Evolutionary conservation across 805 yeast genomes (phyloP), one percentile per base, ranked within the genome.

Genomic region (Ogataea dorogensis): DNA sequence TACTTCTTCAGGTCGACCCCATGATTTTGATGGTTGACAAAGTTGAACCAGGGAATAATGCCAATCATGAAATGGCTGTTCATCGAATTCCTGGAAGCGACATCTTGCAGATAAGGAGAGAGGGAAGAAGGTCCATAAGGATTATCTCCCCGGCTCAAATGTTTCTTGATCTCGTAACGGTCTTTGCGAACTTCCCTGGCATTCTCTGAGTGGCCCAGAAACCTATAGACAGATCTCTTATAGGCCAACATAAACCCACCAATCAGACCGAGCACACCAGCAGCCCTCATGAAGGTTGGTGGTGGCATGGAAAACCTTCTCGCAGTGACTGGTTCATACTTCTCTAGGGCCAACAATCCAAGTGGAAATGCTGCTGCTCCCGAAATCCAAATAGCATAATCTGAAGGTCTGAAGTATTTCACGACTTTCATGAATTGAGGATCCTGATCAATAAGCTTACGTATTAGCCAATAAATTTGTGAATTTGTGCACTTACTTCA

Each of bases 231-330:
- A 8, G 89, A 78, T 43, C 75, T 66, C 31, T 73, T 73, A 62
- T 85, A 86, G 24, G 88, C 83, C 33, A 77, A 63, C 43, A 78
- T 61, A 58, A 86, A 86, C 1, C 95, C 95, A 35, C 88, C 89
- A 33, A 73, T 52, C 22, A 73, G 60, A 8, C 95, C 95, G 33
- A 85, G 58, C 33, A 75, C 54, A 1, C 77, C 65, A 27, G 85
- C 75, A 11, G 75, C 71, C 61, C 91, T 73, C 49, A 82, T 56
- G 7, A 72, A 67, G 42, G 71, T 64, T 13, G 75, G 71, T 12
- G 81, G 73, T 16, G 83, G 74, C 52, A 67, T 73, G 24, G 63
- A 67, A 46, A 62, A 64, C 24, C 52, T 58, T 40, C 68, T 64
- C 23, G 79, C 77, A 32, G 64, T 51, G 12, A 58, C 65, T 14